A percentile compares a stretch with the other conserved stretches of the same genome.
Evolutionary conservation across 176 grass and related monocot species (phyloP).

Genomic region (Oryza meyeriana): DNA sequence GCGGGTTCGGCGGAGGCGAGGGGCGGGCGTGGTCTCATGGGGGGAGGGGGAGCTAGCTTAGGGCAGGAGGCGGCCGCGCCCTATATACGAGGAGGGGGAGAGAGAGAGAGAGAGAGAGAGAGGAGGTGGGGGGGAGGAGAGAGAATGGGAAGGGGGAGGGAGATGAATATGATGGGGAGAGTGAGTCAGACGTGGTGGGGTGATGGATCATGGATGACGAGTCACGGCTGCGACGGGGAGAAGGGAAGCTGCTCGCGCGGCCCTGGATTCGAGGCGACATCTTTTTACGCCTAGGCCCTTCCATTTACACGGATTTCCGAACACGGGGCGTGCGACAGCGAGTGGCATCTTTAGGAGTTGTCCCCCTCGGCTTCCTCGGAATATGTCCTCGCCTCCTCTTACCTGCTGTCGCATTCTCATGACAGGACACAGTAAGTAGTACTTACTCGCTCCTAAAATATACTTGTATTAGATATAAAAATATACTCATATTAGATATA

Average conservation of each 20-base stretch:
- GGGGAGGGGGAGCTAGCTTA: background rate
- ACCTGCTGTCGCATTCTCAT: too few species aligned
- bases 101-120: too few species aligned
- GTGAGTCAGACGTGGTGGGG: background rate
- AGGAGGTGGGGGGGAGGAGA: background rate
- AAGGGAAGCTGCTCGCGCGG: constrained; percentile 41
- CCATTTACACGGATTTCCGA: background rate
- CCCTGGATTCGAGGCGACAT: constrained; percentile 5
- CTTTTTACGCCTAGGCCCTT: background rate
- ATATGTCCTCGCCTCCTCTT: too few species aligned
- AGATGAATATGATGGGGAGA: too few species aligned
- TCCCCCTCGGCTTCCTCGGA: too few species aligned
- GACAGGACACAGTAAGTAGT: too few species aligned
- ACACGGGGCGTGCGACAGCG: too few species aligned
- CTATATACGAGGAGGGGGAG: constrained; percentile 49
- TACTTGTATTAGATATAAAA: too few species aligned
- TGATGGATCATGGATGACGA: constrained; percentile 10
- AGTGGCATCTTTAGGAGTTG: too few species aligned
- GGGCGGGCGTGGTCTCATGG: constrained; percentile 13
- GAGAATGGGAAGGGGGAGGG: too few species aligned
- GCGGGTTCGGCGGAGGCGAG: background rate
- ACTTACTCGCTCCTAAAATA: too few species aligned
- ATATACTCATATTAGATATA: too few species aligned
- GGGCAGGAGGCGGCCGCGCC: constrained; percentile 17
- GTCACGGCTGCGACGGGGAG: constrained; percentile 49